These are phyloP conservation scores for Colletotrichum tropicicola DNA, from an alignment of 2,329 filamentous ascomycete species.

Conservation along the genomic window DNA sequence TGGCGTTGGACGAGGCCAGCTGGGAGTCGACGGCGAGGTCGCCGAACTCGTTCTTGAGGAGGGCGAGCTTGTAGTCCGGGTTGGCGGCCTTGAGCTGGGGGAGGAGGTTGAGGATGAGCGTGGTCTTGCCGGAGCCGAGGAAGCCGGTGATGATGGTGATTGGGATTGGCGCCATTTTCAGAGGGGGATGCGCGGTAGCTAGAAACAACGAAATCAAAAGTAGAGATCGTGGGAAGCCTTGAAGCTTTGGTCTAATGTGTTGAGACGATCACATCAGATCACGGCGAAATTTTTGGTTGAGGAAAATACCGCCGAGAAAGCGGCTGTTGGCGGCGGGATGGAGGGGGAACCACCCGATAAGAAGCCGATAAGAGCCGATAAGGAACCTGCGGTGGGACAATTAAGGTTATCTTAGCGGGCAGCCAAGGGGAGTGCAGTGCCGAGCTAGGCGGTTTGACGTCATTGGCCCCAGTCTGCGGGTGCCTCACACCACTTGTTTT, in stretches of 20 bases:
- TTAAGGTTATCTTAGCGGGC: slow-evolving; percentile 32
- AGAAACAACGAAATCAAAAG: background rate
- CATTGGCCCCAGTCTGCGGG: slow-evolving; percentile 25
- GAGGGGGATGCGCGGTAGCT: background rate
- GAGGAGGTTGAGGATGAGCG: slow-evolving; percentile 91
- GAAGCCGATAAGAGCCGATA: slow-evolving; percentile 23
- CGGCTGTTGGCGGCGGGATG: slow-evolving; percentile 8
- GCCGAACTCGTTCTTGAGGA: slow-evolving; percentile 98
- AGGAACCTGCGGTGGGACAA: background rate
- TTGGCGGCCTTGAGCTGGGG: slow-evolving; percentile 84
- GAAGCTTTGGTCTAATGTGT: slow-evolving; percentile 17
- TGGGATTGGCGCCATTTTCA: slow-evolving; percentile 74
- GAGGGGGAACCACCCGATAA: slow-evolving; percentile 15
- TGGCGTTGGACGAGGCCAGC: slow-evolving; percentile 82
- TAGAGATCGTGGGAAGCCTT: background rate
- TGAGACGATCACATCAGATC: slow-evolving; percentile 13
- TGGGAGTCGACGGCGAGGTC: slow-evolving; percentile 94
- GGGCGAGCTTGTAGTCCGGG: slow-evolving; percentile 83
- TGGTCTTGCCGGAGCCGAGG: slow-evolving; percentile 95
- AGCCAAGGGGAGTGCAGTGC: slow-evolving; percentile 20
- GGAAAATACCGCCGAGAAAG: slow-evolving; percentile 18
- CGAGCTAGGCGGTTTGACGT: slow-evolving; percentile 32
- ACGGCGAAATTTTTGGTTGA: slow-evolving; percentile 23
- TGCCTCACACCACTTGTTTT: slow-evolving; percentile 19
- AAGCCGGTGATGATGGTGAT: slow-evolving; percentile 97